Conservation (phyloP, 495 filamentous ascomycete genomes). For the Aspergillus sparsus region DNA sequence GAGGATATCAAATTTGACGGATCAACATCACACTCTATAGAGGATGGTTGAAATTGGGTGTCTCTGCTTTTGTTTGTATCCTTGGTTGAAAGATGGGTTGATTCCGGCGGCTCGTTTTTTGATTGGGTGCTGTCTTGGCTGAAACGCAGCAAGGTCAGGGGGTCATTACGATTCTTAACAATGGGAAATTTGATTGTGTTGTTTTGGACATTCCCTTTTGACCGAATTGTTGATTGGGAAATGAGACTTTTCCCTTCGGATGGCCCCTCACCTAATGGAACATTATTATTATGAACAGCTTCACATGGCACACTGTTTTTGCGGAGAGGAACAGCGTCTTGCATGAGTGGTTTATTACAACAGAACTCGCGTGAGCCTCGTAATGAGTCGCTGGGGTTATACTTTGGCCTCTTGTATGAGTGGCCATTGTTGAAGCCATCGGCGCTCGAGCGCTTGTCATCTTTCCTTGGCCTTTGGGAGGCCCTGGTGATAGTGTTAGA, state of each 20-base stretch:
- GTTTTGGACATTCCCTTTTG: conserved; percentile 29
- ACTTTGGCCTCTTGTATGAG: conserved; percentile 30
- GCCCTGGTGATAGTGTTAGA: not conserved
- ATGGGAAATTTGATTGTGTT: conserved; percentile 64
- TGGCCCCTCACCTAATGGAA: not conserved
- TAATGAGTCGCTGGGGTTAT: not conserved
- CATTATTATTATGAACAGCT: not conserved
- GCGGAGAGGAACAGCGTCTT: not conserved
- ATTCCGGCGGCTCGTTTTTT: conserved; percentile 35
- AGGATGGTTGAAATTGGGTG: conserved; percentile 28
- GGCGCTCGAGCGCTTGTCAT: conserved; percentile 17
- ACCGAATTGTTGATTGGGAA: conserved; percentile 34
- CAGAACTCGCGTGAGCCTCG: not conserved
- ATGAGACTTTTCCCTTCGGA: conserved; percentile 26
- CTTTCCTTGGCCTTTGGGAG: conserved; percentile 7
- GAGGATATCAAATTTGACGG: conserved; percentile 27
- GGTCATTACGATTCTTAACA: conserved; percentile 75
- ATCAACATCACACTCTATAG: conserved; percentile 18
- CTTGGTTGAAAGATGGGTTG: conserved; percentile 2
- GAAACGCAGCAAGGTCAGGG: conserved; percentile 62
- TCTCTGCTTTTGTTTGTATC: conserved; percentile 13
- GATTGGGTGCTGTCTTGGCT: conserved; percentile 61
- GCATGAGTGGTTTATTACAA: not conserved
- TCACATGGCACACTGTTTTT: conserved; percentile 1
- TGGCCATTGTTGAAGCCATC: not conserved